These are phyloP conservation scores for Neopestalotiopsis sp. DNA, from an alignment of 2,329 filamentous ascomycete genomes.

Conservation along the genomic window DNA sequence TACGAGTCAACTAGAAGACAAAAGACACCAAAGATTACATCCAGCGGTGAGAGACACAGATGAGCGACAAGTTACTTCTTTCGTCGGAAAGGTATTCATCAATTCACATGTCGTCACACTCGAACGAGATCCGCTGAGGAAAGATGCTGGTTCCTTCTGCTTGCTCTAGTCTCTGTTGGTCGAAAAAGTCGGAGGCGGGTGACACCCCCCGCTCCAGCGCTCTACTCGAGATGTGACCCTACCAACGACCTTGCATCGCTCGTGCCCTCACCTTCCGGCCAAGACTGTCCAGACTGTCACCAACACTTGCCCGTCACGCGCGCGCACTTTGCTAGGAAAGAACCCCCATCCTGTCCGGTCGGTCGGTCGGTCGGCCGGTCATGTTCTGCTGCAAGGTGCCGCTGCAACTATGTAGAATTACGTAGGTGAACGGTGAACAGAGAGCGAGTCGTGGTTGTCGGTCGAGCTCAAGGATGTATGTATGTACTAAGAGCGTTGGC, in stretches of 20 bases:
- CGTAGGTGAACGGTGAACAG: neutral
- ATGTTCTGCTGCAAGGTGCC: neutral
- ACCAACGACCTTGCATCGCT: too few relatives aligned
- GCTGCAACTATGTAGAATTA: neutral
- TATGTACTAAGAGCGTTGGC: too few relatives aligned
- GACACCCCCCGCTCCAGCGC: neutral
- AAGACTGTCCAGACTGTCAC: neutral
- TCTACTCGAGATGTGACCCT: too few relatives aligned
- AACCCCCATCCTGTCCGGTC: neutral
- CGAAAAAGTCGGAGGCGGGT: neutral
- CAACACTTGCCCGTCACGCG: neutral
- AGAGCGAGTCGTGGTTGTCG: neutral
- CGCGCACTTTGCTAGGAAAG: neutral
- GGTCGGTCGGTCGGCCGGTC: too few relatives aligned
- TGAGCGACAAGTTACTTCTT: neutral
- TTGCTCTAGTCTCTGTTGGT: neutral
- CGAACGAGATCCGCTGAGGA: neutral
- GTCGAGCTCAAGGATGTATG: neutral
- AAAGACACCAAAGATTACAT: neutral
- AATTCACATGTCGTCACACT: constrained; percentile 2
- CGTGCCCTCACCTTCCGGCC: too few relatives aligned
- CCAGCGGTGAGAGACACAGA: neutral
- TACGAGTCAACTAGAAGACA: neutral
- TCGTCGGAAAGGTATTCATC: neutral
- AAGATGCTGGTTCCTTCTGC: neutral